phyloP scores from a whole-genome alignment of 1,284 basidiomycete species.

The Cryptococcus sp. region DNA sequence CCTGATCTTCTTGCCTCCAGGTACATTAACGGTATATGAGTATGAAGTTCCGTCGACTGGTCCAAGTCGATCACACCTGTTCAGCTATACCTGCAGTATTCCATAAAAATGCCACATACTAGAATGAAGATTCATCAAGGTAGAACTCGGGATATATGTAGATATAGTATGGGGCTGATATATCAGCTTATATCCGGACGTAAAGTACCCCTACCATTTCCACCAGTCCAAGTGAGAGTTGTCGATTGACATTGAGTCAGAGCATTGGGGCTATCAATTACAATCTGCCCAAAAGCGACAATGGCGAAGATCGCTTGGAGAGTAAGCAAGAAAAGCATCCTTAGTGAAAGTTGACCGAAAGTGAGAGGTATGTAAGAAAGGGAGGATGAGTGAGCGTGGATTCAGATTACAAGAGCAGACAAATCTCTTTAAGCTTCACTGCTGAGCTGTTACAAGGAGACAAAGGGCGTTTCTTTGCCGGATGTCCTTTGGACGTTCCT shows the following conservation, averaged over 20 bases:
- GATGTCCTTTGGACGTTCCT: no score
- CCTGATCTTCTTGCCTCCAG: not conserved
- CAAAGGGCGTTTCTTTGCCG: no score
- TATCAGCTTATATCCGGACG: not conserved
- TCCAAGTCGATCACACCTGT: not conserved
- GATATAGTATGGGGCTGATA: not conserved
- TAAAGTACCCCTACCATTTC: not conserved
- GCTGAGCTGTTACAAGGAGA: no score
- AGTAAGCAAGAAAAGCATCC: not conserved
- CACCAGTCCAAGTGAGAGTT: not conserved
- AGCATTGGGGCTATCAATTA: not conserved
- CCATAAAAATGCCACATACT: not conserved
- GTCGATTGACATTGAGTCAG: not conserved
- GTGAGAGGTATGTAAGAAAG: not conserved
- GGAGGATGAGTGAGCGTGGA: no score
- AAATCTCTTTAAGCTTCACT: no score
- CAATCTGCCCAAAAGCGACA: not conserved
- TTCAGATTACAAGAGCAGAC: no score
- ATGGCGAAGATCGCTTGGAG: not conserved
- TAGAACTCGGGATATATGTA: not conserved
- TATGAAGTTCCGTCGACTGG: not conserved
- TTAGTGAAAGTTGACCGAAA: no score
- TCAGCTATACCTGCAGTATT: not conserved
- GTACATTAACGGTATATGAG: not conserved
- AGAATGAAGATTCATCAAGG: not conserved